phyloP scores from a whole-genome alignment of 768 basidiomycete species.

The Scleroderma bovista region DNA sequence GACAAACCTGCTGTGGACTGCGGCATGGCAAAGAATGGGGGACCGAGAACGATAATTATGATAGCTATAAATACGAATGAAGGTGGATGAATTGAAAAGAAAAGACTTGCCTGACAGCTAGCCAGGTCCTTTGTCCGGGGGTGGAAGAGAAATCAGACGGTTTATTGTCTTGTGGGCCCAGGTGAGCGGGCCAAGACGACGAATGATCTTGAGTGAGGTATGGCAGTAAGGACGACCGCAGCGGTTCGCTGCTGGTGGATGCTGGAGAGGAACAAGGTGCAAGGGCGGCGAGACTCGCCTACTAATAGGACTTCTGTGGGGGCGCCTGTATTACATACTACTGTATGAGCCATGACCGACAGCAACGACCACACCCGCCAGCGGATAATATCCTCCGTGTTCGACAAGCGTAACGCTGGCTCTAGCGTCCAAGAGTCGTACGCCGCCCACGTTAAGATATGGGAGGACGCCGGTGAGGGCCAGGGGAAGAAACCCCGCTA shows the following conservation, averaged over 20 bases:
- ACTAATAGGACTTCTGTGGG: conserved; percentile 1
- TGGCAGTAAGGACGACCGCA: neutral
- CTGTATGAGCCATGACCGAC: conserved; percentile 33
- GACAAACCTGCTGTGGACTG: conserved; percentile 13
- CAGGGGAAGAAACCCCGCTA: conserved; percentile 82
- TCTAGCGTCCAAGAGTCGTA: conserved; percentile 73
- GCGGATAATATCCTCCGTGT: conserved; percentile 79
- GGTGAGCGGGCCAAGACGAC: conserved; percentile 9
- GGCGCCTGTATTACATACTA: conserved; percentile 1
- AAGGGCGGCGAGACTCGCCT: conserved; percentile 6
- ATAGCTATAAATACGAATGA: neutral
- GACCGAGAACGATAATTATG: neutral
- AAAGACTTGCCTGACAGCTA: conserved; percentile 5
- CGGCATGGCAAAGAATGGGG: conserved; percentile 11
- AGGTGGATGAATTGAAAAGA: neutral
- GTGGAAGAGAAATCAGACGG: conserved; percentile 6
- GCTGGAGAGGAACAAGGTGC: neutral
- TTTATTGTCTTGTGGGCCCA: conserved; percentile 9
- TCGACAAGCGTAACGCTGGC: conserved; percentile 62
- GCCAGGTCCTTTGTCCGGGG: conserved; percentile 7
- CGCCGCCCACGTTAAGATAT: conserved; percentile 87
- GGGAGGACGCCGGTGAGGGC: conserved; percentile 78
- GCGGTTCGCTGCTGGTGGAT: neutral
- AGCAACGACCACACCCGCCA: conserved; percentile 46
- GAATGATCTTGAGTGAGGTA: conserved; percentile 1